Evolutionary conservation across 345 rosid genomes (phyloP), one percentile per base, ranked within the genome.

Genomic region (Hypericum perforatum): DNA sequence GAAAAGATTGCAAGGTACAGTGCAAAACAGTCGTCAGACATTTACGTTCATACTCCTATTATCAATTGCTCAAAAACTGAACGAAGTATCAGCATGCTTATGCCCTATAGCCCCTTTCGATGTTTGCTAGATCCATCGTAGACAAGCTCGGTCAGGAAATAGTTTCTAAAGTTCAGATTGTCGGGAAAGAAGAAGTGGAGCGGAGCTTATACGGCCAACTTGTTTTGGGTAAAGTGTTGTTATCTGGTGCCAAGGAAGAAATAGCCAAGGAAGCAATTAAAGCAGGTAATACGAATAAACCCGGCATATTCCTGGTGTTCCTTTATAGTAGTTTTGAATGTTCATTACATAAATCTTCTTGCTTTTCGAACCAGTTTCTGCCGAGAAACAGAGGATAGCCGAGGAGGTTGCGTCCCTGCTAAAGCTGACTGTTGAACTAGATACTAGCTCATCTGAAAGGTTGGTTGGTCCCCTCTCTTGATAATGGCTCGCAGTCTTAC

Each of bases 321-420:
- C 14, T 60, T 8, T 7, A 9, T 38, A 11, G 11, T 49, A 14
- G 15, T 52, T 16, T 57, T 32, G 13, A 38, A 36, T 60, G 69
- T 60, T 43, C 37, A 52, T 38, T 56, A 39, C 49, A 16, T 58
- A 56, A 52, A 45, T 45, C 53, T 43, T 66, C 63, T 64, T 73
- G 15, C 58, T 68, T 66, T 49, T 11, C 4, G 57, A 62, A 36
- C 60, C 79, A 91, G 98, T 66, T 14, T 86, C 96, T 39, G 85
- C 91, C 41, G 85, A 91, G 78, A 91, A 81, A 71, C 92, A 77
- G 66, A 74, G 75, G 76, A 78, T 91, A 73, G 98, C 96, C 9
- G 67, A 91, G 65, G 92, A 86, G 77, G 89, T 91, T 70, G 98
- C 96, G 16, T 80, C 92, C 9, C 54, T 80, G 74, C 84, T 91